A percentile compares a stretch with the other conserved stretches of the same genome.
Evolutionary conservation across 306 rosid species (phyloP).

Genomic region (Quercus alba): DNA sequence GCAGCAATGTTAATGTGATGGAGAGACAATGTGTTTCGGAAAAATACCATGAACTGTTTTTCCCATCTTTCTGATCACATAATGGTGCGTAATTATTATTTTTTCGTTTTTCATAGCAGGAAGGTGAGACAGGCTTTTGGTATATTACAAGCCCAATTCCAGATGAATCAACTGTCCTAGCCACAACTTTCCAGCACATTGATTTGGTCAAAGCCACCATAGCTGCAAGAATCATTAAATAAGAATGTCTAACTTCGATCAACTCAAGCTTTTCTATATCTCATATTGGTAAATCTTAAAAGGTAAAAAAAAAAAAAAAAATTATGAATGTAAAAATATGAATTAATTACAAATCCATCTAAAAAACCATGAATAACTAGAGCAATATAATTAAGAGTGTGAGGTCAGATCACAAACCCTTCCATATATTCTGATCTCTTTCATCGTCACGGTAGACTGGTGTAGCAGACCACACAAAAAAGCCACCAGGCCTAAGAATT

Average conservation of each 20-base stretch:
- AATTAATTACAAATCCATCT: neutral
- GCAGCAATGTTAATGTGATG: neutral
- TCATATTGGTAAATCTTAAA: neutral
- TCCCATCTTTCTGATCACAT: constrained; percentile 52
- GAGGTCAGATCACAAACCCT: constrained; percentile 48
- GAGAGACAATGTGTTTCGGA: neutral
- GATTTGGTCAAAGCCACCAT: constrained; percentile 65
- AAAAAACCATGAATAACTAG: neutral
- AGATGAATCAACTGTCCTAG: constrained; percentile 58
- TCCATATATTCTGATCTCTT: constrained; percentile 76
- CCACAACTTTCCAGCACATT: constrained; percentile 85
- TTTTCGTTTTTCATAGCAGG: constrained; percentile 59
- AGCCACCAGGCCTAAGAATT: constrained; percentile 95
- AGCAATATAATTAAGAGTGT: constrained; percentile 1
- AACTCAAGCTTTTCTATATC: neutral
- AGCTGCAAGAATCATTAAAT: constrained; percentile 55
- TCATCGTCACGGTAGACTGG: constrained; percentile 88
- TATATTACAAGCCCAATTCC: constrained; percentile 93
- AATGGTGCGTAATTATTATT: constrained; percentile 51
- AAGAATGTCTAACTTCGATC: constrained; percentile 14
- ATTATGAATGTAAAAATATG: neutral
- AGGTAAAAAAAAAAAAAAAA: no score
- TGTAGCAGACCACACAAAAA: constrained; percentile 96
- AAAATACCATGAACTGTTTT: constrained; percentile 77
- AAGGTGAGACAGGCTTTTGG: constrained; percentile 75